Evolutionary conservation across 805 yeast species (phyloP), one percentile per base, ranked within the genome.

Genomic region (Ascoidea asiatica): DNA sequence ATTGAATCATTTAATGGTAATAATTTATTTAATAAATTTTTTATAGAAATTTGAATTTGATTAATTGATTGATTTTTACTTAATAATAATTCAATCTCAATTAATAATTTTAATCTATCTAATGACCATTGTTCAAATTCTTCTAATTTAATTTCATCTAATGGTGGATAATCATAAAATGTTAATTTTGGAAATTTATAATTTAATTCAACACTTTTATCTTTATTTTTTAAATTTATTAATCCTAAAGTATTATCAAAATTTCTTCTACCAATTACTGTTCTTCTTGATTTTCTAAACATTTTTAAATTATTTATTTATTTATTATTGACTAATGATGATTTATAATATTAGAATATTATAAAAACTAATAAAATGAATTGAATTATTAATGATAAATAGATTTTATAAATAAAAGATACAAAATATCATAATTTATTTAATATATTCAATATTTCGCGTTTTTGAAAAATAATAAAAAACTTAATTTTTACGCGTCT

Each of bases 41-140:
- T 76, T 52, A 90, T 65, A 3, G 73, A 64, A 7, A 64, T 56
- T 52, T 81, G 90, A 35, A 77, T 74, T 46, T 88, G 96, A 51
- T 73, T 75, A 41, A 73, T 56, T 1, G 72, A 60, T 54, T 78
- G 77, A 48, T 79, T 78, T 52, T 94, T 70, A 20, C 81, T 76
- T 39, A 72, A 55, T 50, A 83, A 75, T 1, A 86, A 73, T 55
- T 90, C 97, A 43, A 92, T 80, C 57, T 87, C 95, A 44, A 88
- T 73, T 47, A 92, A 67, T 6, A 92, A 75, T 56, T 81, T 79
- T 50, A 90, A 68, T 48, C 99, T 66, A 56, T 90, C 97, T 44
- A 92, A 81, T 4, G 97, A 97, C 96, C 97, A 92, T 4, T 72
- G 70, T 63, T 92, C 98, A 61, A 92, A 92, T 55, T 92, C 85